These are phyloP conservation scores for Terfezia boudieri DNA, from an alignment of 495 filamentous ascomycete genomes.

Conservation along the genomic window DNA sequence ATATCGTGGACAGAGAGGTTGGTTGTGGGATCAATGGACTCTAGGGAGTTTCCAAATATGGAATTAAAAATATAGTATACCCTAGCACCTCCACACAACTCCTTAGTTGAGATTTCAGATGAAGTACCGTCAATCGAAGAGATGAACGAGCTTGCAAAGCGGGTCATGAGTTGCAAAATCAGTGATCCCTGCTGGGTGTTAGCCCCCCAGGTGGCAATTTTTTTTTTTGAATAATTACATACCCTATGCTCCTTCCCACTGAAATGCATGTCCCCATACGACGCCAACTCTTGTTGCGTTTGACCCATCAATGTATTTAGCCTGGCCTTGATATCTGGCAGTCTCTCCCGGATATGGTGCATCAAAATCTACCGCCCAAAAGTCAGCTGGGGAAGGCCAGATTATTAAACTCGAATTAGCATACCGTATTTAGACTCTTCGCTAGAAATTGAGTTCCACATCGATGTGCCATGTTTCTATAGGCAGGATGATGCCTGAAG, in stretches of 20 bases:
- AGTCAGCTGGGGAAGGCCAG: neutral
- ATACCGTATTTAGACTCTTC: constrained; percentile 63
- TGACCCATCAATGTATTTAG: constrained; percentile 98
- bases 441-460: constrained; percentile 92
- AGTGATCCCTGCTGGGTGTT: constrained; percentile 38
- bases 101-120: constrained; percentile 95
- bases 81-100: constrained; percentile 84
- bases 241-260: constrained; percentile 82
- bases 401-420: neutral
- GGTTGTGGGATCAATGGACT: constrained; percentile 82
- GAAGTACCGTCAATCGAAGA: constrained; percentile 97
- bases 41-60: constrained; percentile 90
- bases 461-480: constrained; percentile 81
- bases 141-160: constrained; percentile 94
- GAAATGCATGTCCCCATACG: constrained; percentile 95
- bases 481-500: constrained; percentile 90
- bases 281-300: constrained; percentile 94
- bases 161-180: constrained; percentile 93
- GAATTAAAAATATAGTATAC: constrained; percentile 99
- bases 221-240: neutral
- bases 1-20: constrained; percentile 96
- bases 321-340: constrained; percentile 94
- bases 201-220: too few species aligned
- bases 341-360: constrained; percentile 81
- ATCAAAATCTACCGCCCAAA: constrained; percentile 44